phyloP scores from a whole-genome alignment of 306 rosid species.

The Castanea crenata region DNA sequence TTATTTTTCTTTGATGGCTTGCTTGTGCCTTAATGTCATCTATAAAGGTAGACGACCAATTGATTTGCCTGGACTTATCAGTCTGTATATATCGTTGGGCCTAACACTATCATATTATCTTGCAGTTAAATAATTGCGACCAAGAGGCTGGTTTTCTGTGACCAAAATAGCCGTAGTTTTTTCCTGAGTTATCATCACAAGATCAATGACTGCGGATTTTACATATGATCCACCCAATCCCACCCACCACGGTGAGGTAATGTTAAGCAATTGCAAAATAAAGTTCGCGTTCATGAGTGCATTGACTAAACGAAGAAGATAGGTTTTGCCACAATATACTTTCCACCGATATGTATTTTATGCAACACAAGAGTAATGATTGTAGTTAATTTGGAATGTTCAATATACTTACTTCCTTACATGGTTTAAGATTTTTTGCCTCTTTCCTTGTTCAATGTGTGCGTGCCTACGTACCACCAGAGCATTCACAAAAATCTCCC shows the following conservation, averaged over 20 bases:
- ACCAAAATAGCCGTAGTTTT: slow-evolving; percentile 37
- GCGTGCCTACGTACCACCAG: background rate
- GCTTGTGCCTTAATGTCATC: too few species aligned
- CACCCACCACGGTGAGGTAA: slow-evolving; percentile 2
- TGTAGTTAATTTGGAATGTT: background rate
- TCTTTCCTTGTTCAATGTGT: background rate
- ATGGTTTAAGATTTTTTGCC: background rate
- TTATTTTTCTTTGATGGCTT: too few species aligned
- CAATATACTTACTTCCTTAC: background rate
- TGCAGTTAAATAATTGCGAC: slow-evolving; percentile 15
- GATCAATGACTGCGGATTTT: slow-evolving; percentile 8
- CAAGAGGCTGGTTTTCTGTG: background rate
- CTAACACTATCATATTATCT: background rate
- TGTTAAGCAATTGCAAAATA: slow-evolving; percentile 29
- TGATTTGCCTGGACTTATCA: too few species aligned
- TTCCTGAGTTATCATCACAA: slow-evolving; percentile 30
- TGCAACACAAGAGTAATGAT: background rate
- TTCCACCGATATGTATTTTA: slow-evolving; percentile 11
- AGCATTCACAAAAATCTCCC: background rate
- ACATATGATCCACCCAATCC: slow-evolving; percentile 22
- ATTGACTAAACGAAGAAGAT: slow-evolving; percentile 2
- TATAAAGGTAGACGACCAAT: too few species aligned
- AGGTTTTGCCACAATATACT: slow-evolving; percentile 24
- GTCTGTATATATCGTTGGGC: background rate
- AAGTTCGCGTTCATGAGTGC: slow-evolving; percentile 25